These are phyloP conservation scores for Tilletiaria anomala DNA, from an alignment of 1,284 basidiomycete species.

Conservation along the genomic window DNA sequence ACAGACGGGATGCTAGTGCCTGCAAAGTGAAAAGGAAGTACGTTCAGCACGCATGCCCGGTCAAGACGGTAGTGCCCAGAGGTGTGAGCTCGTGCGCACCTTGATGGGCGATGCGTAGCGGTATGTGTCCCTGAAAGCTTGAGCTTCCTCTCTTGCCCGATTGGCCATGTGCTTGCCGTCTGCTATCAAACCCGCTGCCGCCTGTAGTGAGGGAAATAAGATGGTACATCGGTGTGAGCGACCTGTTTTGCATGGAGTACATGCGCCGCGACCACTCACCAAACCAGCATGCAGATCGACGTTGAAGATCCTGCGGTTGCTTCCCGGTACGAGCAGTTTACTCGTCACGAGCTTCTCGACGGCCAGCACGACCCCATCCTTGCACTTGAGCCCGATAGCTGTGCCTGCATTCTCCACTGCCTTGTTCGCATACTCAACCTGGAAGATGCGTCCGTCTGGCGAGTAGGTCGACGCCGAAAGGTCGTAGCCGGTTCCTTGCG, in stretches of 20 bases:
- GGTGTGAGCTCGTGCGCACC: slow-evolving; percentile 45
- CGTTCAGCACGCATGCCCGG: background rate
- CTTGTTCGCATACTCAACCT: slow-evolving; percentile 95
- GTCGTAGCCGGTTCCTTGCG: slow-evolving; percentile 96
- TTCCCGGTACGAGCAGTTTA: slow-evolving; percentile 83
- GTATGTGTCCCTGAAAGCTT: slow-evolving; percentile 61
- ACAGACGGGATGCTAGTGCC: slow-evolving; percentile 69
- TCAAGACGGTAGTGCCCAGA: no score
- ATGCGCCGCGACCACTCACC: no score
- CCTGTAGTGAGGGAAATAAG: slow-evolving; percentile 4
- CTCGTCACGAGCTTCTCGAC: slow-evolving; percentile 97
- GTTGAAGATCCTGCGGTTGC: slow-evolving; percentile 82
- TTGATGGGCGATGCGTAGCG: slow-evolving; percentile 62
- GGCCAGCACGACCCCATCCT: slow-evolving; percentile 82
- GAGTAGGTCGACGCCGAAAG: slow-evolving; percentile 96
- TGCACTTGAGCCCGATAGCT: slow-evolving; percentile 61
- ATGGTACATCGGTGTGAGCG: background rate
- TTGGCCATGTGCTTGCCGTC: slow-evolving; percentile 82
- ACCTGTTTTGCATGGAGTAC: background rate
- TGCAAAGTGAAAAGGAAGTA: background rate
- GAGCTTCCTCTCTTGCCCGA: slow-evolving; percentile 70
- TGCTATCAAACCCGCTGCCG: slow-evolving; percentile 81
- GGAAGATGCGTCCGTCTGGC: slow-evolving; percentile 94
- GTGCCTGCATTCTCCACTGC: slow-evolving; percentile 93
- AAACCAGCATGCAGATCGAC: slow-evolving; percentile 86